Percentiles rank a stretch among this genome's conserved stretches.
These are phyloP conservation scores for Aotearoamyces nothofagi DNA, from an alignment of 2,329 filamentous ascomycete species.

Conservation along the genomic window DNA sequence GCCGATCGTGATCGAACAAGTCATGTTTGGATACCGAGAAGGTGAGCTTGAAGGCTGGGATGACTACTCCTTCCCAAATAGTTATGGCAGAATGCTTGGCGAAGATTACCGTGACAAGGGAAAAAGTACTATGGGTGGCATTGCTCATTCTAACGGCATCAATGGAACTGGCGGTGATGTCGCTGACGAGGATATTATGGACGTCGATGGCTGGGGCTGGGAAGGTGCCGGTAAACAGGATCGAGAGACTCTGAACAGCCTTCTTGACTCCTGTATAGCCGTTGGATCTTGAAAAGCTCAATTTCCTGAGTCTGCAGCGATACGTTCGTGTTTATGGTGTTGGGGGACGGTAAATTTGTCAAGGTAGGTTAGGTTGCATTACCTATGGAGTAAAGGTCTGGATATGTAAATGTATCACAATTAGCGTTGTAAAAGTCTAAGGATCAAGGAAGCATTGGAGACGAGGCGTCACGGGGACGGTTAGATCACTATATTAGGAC, in stretches of 20 bases:
- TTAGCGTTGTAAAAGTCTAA: too few relatives aligned
- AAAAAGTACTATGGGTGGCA: slow-evolving; percentile 21
- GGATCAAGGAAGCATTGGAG: too few relatives aligned
- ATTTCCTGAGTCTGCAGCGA: too few relatives aligned
- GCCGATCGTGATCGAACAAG: slow-evolving; percentile 55
- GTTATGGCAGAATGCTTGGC: slow-evolving; percentile 3
- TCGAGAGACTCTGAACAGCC: slow-evolving; percentile 33
- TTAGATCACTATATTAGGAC: too few relatives aligned
- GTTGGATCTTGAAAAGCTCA: slow-evolving; percentile 11
- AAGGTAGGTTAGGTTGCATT: too few relatives aligned
- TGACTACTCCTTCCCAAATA: slow-evolving; percentile 31
- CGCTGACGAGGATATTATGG: slow-evolving; percentile 39
- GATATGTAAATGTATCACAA: too few relatives aligned
- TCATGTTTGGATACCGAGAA: slow-evolving; percentile 59
- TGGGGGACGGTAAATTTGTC: too few relatives aligned
- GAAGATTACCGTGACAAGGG: slow-evolving; percentile 20
- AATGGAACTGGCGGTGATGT: slow-evolving; percentile 26
- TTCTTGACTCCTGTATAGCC: slow-evolving; percentile 27
- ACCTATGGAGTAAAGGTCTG: too few relatives aligned
- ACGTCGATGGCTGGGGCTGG: slow-evolving; percentile 47
- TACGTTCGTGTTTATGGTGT: too few relatives aligned
- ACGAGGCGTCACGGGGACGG: too few relatives aligned
- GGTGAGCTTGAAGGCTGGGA: slow-evolving; percentile 57
- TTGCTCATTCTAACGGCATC: slow-evolving; percentile 19
- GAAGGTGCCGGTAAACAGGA: slow-evolving; percentile 41